Evolutionary conservation across 2,329 filamentous ascomycete species (phyloP).

Genomic region (Epichloe gansuensis): DNA sequence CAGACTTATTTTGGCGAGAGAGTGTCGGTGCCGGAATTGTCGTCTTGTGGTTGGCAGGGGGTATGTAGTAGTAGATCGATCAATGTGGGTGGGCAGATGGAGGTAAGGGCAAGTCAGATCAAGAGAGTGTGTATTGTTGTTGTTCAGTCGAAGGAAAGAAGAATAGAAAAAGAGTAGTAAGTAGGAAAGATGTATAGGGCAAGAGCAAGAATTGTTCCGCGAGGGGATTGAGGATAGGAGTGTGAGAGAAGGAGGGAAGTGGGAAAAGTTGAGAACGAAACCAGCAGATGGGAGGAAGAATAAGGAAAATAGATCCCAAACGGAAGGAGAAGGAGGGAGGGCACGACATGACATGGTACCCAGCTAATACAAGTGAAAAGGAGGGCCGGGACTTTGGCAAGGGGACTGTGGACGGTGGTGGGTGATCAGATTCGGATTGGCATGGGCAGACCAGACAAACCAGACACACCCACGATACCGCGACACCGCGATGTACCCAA

Average conservation of each 20-base stretch:
- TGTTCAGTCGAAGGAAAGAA: not conserved
- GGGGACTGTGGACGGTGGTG: conserved; percentile 1
- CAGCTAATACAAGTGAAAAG: conserved; percentile 2
- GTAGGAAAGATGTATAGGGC: not conserved
- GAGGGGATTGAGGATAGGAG: not conserved
- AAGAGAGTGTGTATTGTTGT: conserved; percentile 1
- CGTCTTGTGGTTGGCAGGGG: not conserved
- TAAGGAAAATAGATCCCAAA: conserved; percentile 6
- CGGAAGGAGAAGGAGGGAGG: conserved; percentile 6
- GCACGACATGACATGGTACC: conserved; percentile 4
- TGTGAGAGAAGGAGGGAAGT: conserved; percentile 3
- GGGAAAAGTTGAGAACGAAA: conserved; percentile 5
- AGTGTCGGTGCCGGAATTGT: not conserved
- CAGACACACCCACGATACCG: not conserved
- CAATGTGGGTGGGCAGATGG: not conserved
- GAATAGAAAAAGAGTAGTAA: not conserved
- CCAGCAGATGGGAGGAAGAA: conserved; percentile 6
- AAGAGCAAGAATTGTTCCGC: not conserved
- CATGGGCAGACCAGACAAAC: not conserved
- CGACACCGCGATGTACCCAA: not conserved
- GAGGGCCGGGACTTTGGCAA: conserved; percentile 7
- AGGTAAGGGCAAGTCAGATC: not conserved
- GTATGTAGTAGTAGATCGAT: not conserved
- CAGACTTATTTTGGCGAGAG: not conserved
- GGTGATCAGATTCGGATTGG: conserved; percentile 6